Conservation (phyloP, 495 filamentous ascomycete species). For the Penicillium daleae region DNA sequence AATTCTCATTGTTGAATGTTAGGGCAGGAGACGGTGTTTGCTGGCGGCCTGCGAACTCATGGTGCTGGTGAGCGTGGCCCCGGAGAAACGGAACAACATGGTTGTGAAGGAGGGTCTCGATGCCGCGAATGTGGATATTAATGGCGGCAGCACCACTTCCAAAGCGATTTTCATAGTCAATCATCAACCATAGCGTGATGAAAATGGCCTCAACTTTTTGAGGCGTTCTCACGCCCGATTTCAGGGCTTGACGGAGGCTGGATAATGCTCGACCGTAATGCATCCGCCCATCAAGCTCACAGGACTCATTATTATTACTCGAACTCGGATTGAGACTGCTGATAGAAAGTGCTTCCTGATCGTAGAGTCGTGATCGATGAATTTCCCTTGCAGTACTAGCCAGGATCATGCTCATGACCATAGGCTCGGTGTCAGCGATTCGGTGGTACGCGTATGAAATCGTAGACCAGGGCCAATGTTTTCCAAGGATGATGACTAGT, state of each 20-base stretch:
- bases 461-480: slow-evolving; percentile 43
- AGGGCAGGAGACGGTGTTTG: not conserved
- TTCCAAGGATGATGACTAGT: slow-evolving; percentile 37
- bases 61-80: not conserved
- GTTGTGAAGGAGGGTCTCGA: slow-evolving; percentile 35
- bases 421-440: slow-evolving; percentile 36
- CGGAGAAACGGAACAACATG: slow-evolving; percentile 38
- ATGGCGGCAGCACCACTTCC: slow-evolving; percentile 37
- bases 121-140: slow-evolving; percentile 39
- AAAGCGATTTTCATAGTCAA: slow-evolving; percentile 43
- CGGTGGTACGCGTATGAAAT: slow-evolving; percentile 39
- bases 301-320: slow-evolving; percentile 16
- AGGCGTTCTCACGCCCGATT: slow-evolving; percentile 33
- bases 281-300: slow-evolving; percentile 27
- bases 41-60: not conserved
- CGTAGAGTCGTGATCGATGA: slow-evolving; percentile 29
- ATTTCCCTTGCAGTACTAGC: slow-evolving; percentile 38
- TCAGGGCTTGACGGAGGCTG: slow-evolving; percentile 34
- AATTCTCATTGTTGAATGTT: not conserved
- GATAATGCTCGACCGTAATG: slow-evolving; percentile 40
- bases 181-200: slow-evolving; percentile 42
- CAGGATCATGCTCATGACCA: slow-evolving; percentile 44
- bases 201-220: slow-evolving; percentile 38
- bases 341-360: slow-evolving; percentile 15
- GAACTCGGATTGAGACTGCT: slow-evolving; percentile 1